Base-by-base conservation (phyloP, 78 protist species). In the Blattamonas nauphoetae region DNA sequence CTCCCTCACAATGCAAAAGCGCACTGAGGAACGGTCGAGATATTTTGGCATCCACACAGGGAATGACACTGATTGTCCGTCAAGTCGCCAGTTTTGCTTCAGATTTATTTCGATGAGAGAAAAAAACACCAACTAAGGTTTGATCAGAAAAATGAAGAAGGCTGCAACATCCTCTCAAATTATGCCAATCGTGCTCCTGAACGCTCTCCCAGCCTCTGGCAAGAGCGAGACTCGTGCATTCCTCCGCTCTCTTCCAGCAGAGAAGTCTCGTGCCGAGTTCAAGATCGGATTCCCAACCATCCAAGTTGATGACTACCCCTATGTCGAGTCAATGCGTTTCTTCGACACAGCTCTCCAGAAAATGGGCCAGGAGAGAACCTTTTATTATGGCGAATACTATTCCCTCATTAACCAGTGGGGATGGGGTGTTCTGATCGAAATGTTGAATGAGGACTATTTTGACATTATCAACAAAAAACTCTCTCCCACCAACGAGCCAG, bases 191-290 rank as follows among this genome's bases (percentile, higher is more conserved):
- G 21, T 79, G 6, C 83, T 88, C 1, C 44, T 88, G 2, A 45
- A 78, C 87, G 90, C 90, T 35, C 87, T 88, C 4, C 90, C 90
- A 21, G 90, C 90, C 45, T 84, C 88, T 55, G 90, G 90, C 45
- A 88, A 88, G 44, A 45, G 82, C 34, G 90, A 88, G 81, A 45
- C 81, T 42, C 90, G 90, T 78, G 38, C 41, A 3, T 88, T 44
- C 81, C 81, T 88, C 41, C 0, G 2, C 1, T 44, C 86, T 0
- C 78, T 41, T 1, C 1, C 3, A 6, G 36, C 1, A 2, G 86
- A 81, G 42, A 45, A 82, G 0, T 55, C 41, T 43, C 29, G 0
- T 38, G 81, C 42, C 46, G 1, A 1, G 6, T 82, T 82, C 87
- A 32, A 41, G 41, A 45, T 82, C 0, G 87, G 87, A 21, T 55